A percentile compares a stretch with the other conserved stretches of the same genome.
Evolutionary conservation across 2,329 filamentous ascomycete genomes (phyloP).

Genomic region (Sporothrix luriei): DNA sequence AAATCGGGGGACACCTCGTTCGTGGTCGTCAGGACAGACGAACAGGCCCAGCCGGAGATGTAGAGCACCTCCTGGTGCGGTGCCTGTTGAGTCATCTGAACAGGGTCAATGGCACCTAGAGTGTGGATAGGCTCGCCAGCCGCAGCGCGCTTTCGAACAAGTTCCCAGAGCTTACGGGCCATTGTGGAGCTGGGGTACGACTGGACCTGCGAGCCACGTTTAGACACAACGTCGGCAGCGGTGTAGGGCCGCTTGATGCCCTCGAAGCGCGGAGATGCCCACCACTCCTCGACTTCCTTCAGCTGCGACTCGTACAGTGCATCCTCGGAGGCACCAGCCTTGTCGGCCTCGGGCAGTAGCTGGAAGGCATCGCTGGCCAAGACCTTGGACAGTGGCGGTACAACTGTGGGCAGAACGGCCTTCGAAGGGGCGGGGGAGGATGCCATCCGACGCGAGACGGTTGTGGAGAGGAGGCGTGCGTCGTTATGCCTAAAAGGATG

Average conservation of each 20-base stretch:
- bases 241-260: conserved; percentile 92
- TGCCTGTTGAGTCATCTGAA: conserved; percentile 99
- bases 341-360: conserved; percentile 74
- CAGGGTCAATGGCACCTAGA: conserved; percentile 90
- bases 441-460: conserved; percentile 48
- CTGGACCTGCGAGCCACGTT: conserved; percentile 84
- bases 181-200: conserved; percentile 90
- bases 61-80: conserved; percentile 95
- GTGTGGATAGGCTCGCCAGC: conserved; percentile 90
- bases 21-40: conserved; percentile 85
- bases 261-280: conserved; percentile 78
- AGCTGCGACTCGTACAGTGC: conserved; percentile 81
- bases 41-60: conserved; percentile 96
- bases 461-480: conserved; percentile 23
- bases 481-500: neutral
- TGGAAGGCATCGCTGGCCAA: conserved; percentile 80
- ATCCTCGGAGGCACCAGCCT: conserved; percentile 80
- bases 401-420: conserved; percentile 50
- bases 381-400: conserved; percentile 62
- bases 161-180: conserved; percentile 90
- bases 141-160: conserved; percentile 75
- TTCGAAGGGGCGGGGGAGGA: conserved; percentile 43
- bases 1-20: conserved; percentile 98
- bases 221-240: conserved; percentile 87
- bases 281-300: conserved; percentile 86